A percentile compares a stretch with the other conserved stretches of the same genome.
Conservation (phyloP, 805 yeast genomes). For the Pichia rugopelliculosa region DNA sequence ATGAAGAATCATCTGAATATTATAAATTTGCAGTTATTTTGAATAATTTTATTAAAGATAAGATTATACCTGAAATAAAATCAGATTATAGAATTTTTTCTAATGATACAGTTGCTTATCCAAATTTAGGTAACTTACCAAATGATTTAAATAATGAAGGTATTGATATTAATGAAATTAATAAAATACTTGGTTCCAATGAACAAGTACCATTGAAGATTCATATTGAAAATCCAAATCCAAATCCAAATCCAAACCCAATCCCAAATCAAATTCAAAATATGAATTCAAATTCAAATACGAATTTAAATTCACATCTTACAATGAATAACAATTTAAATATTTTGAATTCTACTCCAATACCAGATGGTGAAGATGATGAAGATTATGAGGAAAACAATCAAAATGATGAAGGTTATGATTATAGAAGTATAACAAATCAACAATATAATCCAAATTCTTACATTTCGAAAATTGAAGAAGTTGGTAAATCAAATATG, state of each 20-base stretch:
- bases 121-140: slow-evolving; percentile 66
- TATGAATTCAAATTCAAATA: not conserved
- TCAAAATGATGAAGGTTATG: slow-evolving; percentile 18
- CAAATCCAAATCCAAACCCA: not conserved
- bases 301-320: not conserved
- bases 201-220: not conserved
- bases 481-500: slow-evolving; percentile 19
- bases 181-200: not conserved
- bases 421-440: slow-evolving; percentile 6
- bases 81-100: slow-evolving; percentile 32
- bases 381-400: slow-evolving; percentile 14
- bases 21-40: slow-evolving; percentile 61
- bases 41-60: slow-evolving; percentile 42
- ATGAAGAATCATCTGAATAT: slow-evolving; percentile 59
- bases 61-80: slow-evolving; percentile 42
- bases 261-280: not conserved
- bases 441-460: slow-evolving; percentile 23
- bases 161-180: not conserved
- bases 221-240: not conserved
- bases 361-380: slow-evolving; percentile 14
- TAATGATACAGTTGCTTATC: slow-evolving; percentile 38
- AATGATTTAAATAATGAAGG: not conserved
- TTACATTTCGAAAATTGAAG: slow-evolving; percentile 23
- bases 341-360: slow-evolving; percentile 3
- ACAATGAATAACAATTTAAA: not conserved